These are phyloP conservation scores for Curvularia eragrostidis DNA, from an alignment of 2,329 filamentous ascomycete species.

Conservation along the genomic window DNA sequence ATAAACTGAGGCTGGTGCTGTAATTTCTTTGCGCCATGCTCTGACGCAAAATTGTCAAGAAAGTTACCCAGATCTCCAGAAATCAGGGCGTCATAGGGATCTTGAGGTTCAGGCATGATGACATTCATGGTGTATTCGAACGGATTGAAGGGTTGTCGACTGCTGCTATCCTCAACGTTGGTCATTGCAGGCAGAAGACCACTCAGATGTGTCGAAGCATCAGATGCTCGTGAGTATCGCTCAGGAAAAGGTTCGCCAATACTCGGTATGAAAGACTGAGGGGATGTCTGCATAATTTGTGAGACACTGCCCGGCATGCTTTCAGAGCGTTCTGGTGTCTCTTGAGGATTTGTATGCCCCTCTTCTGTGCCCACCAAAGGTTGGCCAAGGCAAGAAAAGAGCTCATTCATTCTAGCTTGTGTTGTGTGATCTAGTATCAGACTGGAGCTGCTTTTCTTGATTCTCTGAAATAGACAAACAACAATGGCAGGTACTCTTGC, in stretches of 20 bases:
- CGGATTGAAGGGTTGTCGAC: constrained; percentile 11
- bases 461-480: constrained; percentile 29
- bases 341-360: not conserved
- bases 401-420: constrained; percentile 20
- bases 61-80: constrained; percentile 57
- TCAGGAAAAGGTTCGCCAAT: constrained; percentile 6
- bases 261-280: constrained; percentile 15
- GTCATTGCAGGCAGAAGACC: constrained; percentile 34
- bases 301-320: constrained; percentile 6
- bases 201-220: constrained; percentile 25
- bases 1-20: constrained; percentile 68
- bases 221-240: constrained; percentile 10
- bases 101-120: constrained; percentile 12
- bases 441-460: constrained; percentile 20
- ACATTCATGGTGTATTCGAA: constrained; percentile 12
- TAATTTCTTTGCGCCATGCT: constrained; percentile 61
- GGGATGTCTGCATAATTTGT: constrained; percentile 17
- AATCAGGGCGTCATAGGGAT: constrained; percentile 45
- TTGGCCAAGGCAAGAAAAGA: constrained; percentile 21
- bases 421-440: constrained; percentile 20
- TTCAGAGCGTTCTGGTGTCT: not conserved
- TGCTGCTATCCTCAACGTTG: constrained; percentile 6
- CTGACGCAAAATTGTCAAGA: constrained; percentile 64
- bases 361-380: constrained; percentile 8
- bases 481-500: constrained; percentile 36